These are phyloP conservation scores for Dalbergia cultrata DNA, from an alignment of 306 rosid genomes.

Conservation along the genomic window DNA sequence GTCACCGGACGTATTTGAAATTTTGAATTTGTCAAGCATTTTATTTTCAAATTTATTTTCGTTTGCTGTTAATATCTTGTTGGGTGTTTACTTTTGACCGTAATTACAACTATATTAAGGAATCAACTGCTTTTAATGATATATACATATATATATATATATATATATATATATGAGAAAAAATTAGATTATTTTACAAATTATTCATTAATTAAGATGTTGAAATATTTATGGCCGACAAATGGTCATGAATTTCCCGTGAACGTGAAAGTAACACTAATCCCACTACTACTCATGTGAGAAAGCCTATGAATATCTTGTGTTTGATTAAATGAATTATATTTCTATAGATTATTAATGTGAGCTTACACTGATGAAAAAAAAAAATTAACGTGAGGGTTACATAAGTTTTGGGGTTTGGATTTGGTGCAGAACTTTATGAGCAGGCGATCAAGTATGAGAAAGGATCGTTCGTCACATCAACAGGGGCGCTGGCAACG, in stretches of 20 bases:
- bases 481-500: constrained; percentile 87
- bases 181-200: neutral
- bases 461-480: constrained; percentile 84
- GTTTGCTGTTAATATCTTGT: neutral
- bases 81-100: neutral
- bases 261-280: neutral
- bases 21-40: constrained; percentile 21
- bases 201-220: neutral
- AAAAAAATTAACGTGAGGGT: no score
- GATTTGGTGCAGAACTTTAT: constrained; percentile 53
- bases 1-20: neutral
- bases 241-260: neutral
- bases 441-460: constrained; percentile 92
- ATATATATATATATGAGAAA: neutral
- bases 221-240: constrained; percentile 38
- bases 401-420: neutral
- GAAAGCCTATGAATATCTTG: neutral
- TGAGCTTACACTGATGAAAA: neutral
- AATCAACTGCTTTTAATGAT: neutral
- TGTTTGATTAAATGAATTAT: neutral
- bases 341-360: neutral
- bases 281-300: neutral
- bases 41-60: neutral
- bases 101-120: neutral
- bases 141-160: neutral